Conservation (phyloP, 140 eudicot genomes). For the Stevia rebaudiana region DNA sequence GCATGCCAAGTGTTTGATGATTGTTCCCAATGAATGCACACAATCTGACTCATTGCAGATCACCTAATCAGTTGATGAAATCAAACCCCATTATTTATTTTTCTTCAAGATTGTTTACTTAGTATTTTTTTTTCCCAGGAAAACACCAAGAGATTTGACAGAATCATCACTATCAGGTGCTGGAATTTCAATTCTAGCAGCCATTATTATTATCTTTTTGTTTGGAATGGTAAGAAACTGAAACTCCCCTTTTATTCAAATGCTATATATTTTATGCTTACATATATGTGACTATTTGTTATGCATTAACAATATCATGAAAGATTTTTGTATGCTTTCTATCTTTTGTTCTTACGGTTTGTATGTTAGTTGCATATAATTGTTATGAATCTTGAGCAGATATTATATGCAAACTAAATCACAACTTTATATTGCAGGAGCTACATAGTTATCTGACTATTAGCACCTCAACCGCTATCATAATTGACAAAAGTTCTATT, state of each 20-base stretch:
- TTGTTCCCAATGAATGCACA: not conserved
- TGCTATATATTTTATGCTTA: not conserved
- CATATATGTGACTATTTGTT: not conserved
- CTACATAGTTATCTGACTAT: slow-evolving; percentile 59
- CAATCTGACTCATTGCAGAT: not conserved
- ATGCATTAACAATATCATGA: not conserved
- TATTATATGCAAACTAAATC: not conserved
- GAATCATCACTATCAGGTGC: slow-evolving; percentile 98
- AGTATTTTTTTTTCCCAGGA: slow-evolving; percentile 35
- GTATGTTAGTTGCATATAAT: not conserved
- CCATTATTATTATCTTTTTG: slow-evolving; percentile 68
- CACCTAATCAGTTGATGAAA: not conserved
- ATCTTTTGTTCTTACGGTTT: not conserved
- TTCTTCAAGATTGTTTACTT: not conserved
- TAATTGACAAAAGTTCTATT: slow-evolving; percentile 83
- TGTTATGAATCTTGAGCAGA: not conserved
- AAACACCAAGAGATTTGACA: slow-evolving; percentile 95
- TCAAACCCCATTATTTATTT: not conserved
- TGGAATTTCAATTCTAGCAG: slow-evolving; percentile 79
- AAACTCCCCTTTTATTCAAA: not conserved
- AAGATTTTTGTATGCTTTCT: not conserved
- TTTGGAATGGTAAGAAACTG: slow-evolving; percentile 81
- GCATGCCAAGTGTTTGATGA: slow-evolving; percentile 1
- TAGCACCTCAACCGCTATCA: slow-evolving; percentile 67
- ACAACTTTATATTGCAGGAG: slow-evolving; percentile 48